Conservation (phyloP, 2,329 filamentous ascomycete species). For the Fusarium sp. region DNA sequence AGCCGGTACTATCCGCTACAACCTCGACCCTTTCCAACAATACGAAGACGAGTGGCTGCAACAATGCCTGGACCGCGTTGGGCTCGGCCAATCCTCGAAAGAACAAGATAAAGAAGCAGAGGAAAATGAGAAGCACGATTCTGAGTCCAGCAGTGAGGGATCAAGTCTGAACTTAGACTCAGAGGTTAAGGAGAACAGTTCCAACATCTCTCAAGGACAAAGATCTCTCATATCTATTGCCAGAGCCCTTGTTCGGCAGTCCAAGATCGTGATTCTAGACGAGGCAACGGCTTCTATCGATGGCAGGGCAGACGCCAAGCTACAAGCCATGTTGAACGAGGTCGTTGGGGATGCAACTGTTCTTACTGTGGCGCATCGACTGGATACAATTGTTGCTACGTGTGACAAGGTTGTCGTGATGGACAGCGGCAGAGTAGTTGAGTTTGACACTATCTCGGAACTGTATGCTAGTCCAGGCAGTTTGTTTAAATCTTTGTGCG, state of each 20-base stretch:
- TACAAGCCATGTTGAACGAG: conserved; percentile 19
- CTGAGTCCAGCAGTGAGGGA: not conserved
- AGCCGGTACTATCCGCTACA: conserved; percentile 19
- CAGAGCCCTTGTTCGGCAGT: conserved; percentile 8
- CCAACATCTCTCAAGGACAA: conserved; percentile 25
- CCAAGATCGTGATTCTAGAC: conserved; percentile 19
- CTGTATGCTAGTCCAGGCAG: not conserved
- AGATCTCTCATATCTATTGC: conserved; percentile 20
- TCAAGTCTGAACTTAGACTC: conserved; percentile 4
- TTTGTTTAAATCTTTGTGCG: conserved; percentile 19
- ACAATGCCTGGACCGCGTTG: conserved; percentile 11
- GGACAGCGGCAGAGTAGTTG: conserved; percentile 27
- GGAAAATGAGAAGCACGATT: not conserved
- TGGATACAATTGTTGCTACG: conserved; percentile 35
- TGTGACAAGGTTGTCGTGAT: conserved; percentile 32
- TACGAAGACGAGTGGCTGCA: conserved; percentile 15
- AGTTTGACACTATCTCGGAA: conserved; percentile 17
- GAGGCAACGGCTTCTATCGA: conserved; percentile 23
- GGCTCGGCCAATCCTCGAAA: not conserved
- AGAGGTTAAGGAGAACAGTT: conserved; percentile 23
- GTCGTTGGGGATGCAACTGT: conserved; percentile 28
- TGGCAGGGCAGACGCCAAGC: conserved; percentile 17
- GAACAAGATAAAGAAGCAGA: not conserved
- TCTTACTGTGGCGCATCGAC: conserved; percentile 32
- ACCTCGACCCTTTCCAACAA: conserved; percentile 27